Conservation (phyloP, 1,284 basidiomycete species). For the Ceratobasidium sp. region DNA sequence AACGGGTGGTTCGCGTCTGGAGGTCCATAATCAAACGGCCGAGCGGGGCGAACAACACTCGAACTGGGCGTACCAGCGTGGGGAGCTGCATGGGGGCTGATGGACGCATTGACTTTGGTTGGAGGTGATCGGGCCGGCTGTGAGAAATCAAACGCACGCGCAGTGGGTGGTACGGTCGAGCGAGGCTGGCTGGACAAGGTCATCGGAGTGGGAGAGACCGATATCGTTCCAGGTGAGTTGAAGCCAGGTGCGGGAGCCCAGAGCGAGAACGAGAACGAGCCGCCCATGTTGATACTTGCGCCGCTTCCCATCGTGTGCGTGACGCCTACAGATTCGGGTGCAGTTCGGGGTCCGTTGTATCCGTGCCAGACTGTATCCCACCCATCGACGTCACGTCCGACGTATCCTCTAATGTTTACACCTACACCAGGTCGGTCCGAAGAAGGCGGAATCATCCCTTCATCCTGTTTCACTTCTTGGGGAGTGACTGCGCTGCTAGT, state of each 20-base stretch:
- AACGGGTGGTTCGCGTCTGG: not conserved
- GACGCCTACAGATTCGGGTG: constrained; percentile 21
- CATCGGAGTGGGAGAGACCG: constrained; percentile 4
- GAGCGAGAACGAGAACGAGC: constrained; percentile 20
- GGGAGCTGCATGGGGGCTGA: constrained; percentile 18
- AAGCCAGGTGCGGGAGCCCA: constrained; percentile 12
- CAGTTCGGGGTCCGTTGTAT: not conserved
- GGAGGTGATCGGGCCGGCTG: not conserved
- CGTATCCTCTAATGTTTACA: constrained; percentile 17
- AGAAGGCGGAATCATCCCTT: constrained; percentile 33
- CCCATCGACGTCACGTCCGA: constrained; percentile 29
- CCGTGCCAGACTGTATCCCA: constrained; percentile 28
- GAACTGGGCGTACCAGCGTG: not conserved
- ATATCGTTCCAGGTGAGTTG: not conserved
- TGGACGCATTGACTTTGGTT: constrained; percentile 15
- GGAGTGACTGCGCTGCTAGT: not conserved
- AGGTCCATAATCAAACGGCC: constrained; percentile 28
- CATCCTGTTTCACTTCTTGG: constrained; percentile 16
- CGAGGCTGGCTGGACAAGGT: constrained; percentile 8
- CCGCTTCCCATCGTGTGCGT: not conserved
- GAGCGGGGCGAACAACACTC: not conserved
- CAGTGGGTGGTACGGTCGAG: constrained; percentile 22
- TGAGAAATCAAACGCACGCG: constrained; percentile 39
- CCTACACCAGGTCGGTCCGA: constrained; percentile 29
- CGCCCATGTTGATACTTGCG: not conserved